A percentile compares a stretch with the other conserved stretches of the same genome.
These are phyloP conservation scores for Penicillium argentinense DNA, from an alignment of 495 filamentous ascomycete genomes.

Conservation along the genomic window DNA sequence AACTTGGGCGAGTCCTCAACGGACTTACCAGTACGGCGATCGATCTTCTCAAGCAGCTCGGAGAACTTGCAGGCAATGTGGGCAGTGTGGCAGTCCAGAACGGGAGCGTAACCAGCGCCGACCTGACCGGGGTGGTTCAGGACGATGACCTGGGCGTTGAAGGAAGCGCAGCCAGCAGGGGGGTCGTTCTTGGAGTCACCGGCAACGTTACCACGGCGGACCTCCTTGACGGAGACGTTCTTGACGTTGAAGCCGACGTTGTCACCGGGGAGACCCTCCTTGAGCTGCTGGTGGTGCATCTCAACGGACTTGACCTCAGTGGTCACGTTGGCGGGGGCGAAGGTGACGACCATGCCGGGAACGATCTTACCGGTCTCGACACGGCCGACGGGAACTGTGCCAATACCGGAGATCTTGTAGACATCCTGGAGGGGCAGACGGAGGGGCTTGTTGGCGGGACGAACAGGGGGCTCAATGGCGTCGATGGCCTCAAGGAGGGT, in stretches of 20 bases:
- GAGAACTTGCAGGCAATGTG: slow-evolving; percentile 99
- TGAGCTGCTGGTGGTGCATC: slow-evolving; percentile 99
- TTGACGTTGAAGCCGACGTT: slow-evolving; percentile 99
- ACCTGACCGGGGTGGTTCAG: slow-evolving; percentile 99
- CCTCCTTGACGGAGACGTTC: slow-evolving; percentile 99
- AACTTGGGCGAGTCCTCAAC: slow-evolving; percentile 91
- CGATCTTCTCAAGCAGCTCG: slow-evolving; percentile 99
- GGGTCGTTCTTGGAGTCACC: slow-evolving; percentile 99
- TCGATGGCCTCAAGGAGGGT: slow-evolving; percentile 99
- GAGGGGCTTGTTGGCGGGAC: slow-evolving; percentile 85
- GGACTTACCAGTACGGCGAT: slow-evolving; percentile 99
- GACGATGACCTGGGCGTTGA: slow-evolving; percentile 99
- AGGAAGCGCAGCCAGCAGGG: slow-evolving; percentile 80
- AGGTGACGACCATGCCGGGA: slow-evolving; percentile 90
- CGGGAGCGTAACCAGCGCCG: slow-evolving; percentile 97
- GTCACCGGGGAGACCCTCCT: slow-evolving; percentile 95
- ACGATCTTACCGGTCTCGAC: slow-evolving; percentile 99
- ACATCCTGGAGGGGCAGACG: slow-evolving; percentile 99
- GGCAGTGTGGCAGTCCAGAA: slow-evolving; percentile 99
- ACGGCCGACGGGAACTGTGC: slow-evolving; percentile 99
- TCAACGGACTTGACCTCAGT: slow-evolving; percentile 99
- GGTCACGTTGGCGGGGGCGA: slow-evolving; percentile 95
- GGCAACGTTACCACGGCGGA: slow-evolving; percentile 99
- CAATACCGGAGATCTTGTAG: slow-evolving; percentile 99
- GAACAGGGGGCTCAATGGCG: slow-evolving; percentile 87